phyloP scores from a whole-genome alignment of 2,329 filamentous ascomycete genomes.

The Cladosporium sp. region DNA sequence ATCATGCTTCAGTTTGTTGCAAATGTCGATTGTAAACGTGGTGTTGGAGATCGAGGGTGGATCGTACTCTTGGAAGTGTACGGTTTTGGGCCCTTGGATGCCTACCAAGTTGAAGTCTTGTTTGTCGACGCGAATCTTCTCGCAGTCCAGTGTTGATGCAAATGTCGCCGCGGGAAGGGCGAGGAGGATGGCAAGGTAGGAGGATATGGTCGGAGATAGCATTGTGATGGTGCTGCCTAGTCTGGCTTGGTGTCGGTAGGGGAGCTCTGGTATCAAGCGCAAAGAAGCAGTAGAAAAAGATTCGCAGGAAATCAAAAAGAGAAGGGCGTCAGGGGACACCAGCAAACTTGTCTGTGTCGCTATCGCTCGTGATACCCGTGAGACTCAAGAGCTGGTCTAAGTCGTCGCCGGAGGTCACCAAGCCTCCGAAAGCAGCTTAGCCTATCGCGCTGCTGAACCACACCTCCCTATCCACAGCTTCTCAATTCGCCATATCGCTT shows the following conservation, averaged over 20 bases:
- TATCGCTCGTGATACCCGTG: constrained; percentile 8
- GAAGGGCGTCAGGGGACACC: neutral
- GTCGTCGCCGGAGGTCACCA: constrained; percentile 1
- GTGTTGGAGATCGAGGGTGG: constrained; percentile 61
- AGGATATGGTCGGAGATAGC: constrained; percentile 17
- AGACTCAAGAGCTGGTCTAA: neutral
- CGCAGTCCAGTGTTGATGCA: constrained; percentile 57
- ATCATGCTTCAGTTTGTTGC: constrained; percentile 60
- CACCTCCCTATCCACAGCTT: neutral
- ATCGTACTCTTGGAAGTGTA: constrained; percentile 50
- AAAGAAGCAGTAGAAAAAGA: neutral
- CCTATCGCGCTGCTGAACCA: neutral
- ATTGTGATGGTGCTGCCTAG: neutral
- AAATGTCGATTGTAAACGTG: constrained; percentile 79
- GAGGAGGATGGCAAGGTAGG: constrained; percentile 21
- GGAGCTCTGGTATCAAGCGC: neutral
- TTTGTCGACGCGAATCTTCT: constrained; percentile 55
- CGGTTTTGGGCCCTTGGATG: constrained; percentile 64
- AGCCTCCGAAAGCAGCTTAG: neutral
- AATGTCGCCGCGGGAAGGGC: constrained; percentile 32
- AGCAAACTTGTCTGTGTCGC: neutral
- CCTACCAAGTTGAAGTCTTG: constrained; percentile 61
- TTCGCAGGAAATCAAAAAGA: constrained; percentile 4
- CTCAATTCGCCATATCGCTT: neutral
- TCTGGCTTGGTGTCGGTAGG: neutral